phyloP scores from a whole-genome alignment of 768 basidiomycete genomes.

The Chalciporus pseudorubinellus region DNA sequence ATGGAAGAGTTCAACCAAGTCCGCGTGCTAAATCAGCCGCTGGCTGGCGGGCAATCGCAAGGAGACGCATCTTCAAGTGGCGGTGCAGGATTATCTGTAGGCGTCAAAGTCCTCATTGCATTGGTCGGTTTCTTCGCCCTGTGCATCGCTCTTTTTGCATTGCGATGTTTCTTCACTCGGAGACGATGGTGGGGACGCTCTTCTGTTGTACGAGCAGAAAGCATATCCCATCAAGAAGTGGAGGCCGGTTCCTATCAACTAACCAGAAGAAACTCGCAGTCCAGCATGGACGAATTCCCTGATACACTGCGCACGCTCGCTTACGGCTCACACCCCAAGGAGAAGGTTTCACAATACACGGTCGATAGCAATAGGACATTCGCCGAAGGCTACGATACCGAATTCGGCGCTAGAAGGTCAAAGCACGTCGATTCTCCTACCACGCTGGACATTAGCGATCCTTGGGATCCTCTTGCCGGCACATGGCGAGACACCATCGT shows the following conservation, averaged over 20 bases:
- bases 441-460: constrained; percentile 14
- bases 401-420: constrained; percentile 10
- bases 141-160: constrained; percentile 50
- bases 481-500: constrained; percentile 31
- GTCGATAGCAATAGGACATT: constrained; percentile 32
- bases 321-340: constrained; percentile 37
- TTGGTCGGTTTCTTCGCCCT: constrained; percentile 57
- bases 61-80: constrained; percentile 10
- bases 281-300: constrained; percentile 27
- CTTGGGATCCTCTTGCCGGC: constrained; percentile 24
- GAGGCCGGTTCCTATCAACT: constrained; percentile 36
- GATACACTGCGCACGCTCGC: constrained; percentile 41
- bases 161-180: constrained; percentile 50
- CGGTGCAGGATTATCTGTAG: constrained; percentile 49
- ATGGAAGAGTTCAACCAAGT: constrained; percentile 68
- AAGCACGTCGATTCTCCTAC: constrained; percentile 1
- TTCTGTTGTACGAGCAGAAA: constrained; percentile 12
- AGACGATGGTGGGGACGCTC: constrained; percentile 31
- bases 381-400: constrained; percentile 17
- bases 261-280: constrained; percentile 27
- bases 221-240: constrained; percentile 11
- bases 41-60: constrained; percentile 29
- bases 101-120: constrained; percentile 60
- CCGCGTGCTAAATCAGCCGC: constrained; percentile 61
- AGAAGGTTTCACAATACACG: constrained; percentile 33